Conservation (phyloP, 345 rosid genomes). For the Pugionium dolabratum region DNA sequence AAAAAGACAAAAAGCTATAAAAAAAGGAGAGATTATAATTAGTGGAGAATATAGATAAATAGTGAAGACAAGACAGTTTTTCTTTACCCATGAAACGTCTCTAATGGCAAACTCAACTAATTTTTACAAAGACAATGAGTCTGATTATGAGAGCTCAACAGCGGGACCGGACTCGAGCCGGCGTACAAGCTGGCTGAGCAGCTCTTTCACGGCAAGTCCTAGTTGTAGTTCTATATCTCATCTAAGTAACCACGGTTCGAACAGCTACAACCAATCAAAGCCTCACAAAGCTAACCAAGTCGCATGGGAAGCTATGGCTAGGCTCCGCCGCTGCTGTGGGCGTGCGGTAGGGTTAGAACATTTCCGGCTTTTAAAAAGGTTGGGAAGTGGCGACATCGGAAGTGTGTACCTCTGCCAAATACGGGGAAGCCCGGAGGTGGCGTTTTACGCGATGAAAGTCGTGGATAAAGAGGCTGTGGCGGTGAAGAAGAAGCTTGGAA, state of each 20-base stretch:
- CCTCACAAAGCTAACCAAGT: conserved; percentile 97
- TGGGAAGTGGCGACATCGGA: conserved; percentile 91
- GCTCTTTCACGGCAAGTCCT: conserved; percentile 74
- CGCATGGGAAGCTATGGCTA: conserved; percentile 83
- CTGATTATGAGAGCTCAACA: conserved; percentile 64
- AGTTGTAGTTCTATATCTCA: conserved; percentile 67
- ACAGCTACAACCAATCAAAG: conserved; percentile 44
- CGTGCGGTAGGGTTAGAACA: conserved; percentile 74
- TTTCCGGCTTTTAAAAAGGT: conserved; percentile 71
- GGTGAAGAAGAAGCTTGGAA: conserved; percentile 70
- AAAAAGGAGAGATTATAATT: background rate
- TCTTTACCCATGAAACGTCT: conserved; percentile 14
- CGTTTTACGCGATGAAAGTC: conserved; percentile 85
- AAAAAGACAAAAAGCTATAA: conserved; percentile 23
- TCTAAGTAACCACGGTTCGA: conserved; percentile 40
- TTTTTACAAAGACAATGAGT: conserved; percentile 50
- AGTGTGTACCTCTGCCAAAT: conserved; percentile 93
- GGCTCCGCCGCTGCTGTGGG: conserved; percentile 54
- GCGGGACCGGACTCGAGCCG: conserved; percentile 67
- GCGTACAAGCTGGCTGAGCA: conserved; percentile 73
- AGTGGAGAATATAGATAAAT: conserved; percentile 31
- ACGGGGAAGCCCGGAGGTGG: conserved; percentile 57
- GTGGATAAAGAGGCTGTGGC: conserved; percentile 93
- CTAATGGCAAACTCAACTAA: conserved; percentile 51
- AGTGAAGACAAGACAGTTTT: conserved; percentile 36